phyloP scores from a whole-genome alignment of 1,284 basidiomycete genomes.

The Melanopsichium pennsylvanicum region DNA sequence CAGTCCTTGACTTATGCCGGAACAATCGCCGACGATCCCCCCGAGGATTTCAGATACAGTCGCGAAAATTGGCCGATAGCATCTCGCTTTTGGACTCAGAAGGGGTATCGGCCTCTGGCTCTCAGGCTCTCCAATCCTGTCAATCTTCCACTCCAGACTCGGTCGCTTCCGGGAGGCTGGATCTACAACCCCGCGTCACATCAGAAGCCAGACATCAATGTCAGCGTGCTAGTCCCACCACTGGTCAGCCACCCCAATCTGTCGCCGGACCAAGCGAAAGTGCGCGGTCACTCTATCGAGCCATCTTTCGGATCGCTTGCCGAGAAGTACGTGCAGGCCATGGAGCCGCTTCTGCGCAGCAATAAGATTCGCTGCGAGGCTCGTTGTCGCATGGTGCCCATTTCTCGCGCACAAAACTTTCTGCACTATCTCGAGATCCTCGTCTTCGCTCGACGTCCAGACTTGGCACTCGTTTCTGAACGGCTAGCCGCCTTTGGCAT shows the following conservation, averaged over 20 bases:
- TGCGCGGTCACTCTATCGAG: not conserved
- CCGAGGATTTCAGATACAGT: constrained; percentile 33
- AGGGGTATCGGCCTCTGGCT: constrained; percentile 53
- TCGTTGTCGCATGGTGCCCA: constrained; percentile 42
- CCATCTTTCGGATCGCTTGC: constrained; percentile 46
- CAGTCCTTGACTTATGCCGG: constrained; percentile 32
- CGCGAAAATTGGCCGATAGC: constrained; percentile 38
- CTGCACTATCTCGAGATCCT: constrained; percentile 84
- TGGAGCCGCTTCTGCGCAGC: constrained; percentile 37
- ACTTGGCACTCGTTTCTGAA: constrained; percentile 80
- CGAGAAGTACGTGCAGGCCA: constrained; percentile 39
- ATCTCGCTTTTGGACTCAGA: constrained; percentile 51
- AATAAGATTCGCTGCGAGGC: constrained; percentile 49
- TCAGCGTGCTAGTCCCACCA: constrained; percentile 39
- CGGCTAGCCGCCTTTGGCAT: constrained; percentile 76
- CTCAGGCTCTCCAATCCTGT: constrained; percentile 26
- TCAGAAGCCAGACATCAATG: constrained; percentile 39
- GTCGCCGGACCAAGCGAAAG: constrained; percentile 15
- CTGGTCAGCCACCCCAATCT: constrained; percentile 14
- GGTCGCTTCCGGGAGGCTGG: constrained; percentile 27
- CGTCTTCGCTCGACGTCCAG: constrained; percentile 89
- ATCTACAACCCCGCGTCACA: constrained; percentile 8
- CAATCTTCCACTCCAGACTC: constrained; percentile 4
- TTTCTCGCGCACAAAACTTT: constrained; percentile 39
- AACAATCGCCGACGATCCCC: constrained; percentile 22